Base-by-base conservation (phyloP, 2,329 filamentous ascomycete genomes). In the Phialemonium atrogriseum region DNA sequence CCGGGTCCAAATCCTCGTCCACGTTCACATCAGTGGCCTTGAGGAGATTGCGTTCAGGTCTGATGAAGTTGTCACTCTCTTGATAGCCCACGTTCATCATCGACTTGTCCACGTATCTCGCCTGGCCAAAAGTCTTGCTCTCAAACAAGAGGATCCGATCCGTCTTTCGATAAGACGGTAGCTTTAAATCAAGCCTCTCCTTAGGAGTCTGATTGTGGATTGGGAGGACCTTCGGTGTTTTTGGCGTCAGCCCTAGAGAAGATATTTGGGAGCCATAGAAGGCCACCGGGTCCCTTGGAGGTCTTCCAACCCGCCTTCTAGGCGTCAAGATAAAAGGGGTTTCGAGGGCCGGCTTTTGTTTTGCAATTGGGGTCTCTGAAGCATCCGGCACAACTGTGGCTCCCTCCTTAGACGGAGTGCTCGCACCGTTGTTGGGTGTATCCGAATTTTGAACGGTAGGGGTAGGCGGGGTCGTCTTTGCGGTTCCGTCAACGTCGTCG, bases 51-150 rank as follows among this genome's bases (percentile, higher is more conserved):
- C 75, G 73, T 33, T 88, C 82, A 5, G 85, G 82, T 27, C 84
- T 78, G 32, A 84, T 68, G 51, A 87, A 96, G 36, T 88, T 70
- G 58, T 96, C 89, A 47, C 83, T 94, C 60, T 95, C 87, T 58
- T 95, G 89, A 51, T 94, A 96, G 31, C 89, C 89, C 27, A 94
- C 84, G 48, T 86, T 89, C 45, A 88, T 88, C 88, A 96, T 94
- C 2, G 85, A 83, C 51, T 91, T 87, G 57, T 95, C 89, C 27
- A 96, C 88, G 56, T 94, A 96, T 48, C 89, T 84, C 37, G 84
- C 79, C 51, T 89, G 83, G 24, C 86, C 85, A 41, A 83, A 77
- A 2, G 79, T 81, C 55, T 91, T 87, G 52, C 87, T 83, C 55
- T 95, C 89, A 41, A 85, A 87, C 16, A 80, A 64, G 35, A 77